Evolutionary conservation across 1,139 yeast species (phyloP), one percentile per base, ranked within the genome.

Genomic region (Torulaspora pretoriensis): DNA sequence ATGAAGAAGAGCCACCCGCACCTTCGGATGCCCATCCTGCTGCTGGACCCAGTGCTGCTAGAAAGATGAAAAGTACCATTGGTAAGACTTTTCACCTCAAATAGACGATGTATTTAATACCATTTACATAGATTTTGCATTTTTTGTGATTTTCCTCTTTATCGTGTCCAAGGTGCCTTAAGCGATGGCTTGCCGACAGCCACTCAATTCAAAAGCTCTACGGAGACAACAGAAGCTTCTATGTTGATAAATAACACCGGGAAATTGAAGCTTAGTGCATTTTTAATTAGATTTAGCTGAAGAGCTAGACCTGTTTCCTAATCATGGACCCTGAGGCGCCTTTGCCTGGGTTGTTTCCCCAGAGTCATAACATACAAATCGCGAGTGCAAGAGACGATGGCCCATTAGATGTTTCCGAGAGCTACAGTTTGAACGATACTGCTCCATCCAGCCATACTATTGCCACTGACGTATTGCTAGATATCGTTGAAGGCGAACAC

Each of bases 1-100:
- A 81, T 54, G 87, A 81, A 55, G 84, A 80, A 50, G 77, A 71
- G 35, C 48, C 44, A 7, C 50, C 50, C 3, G 44, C 46, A 2
- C 42, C 50, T 1, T 19, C 40, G 7, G 46, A 36, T 10, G 46
- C 41, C 7, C 46, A 27, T 10, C 37, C 40, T 22, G 38, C 16
- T 14, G n/a, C 45, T 4, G 41, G 38, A 19, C 30, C 37, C 12
- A 48, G 37, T 30, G 35, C 46, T n/a, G 41, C 47, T 8, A 42
- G 38, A 28, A 47, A 44, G 31, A 43, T 44, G 30, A 42, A 43
- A 27, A 43, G 29, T n/a, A 43, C 50, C 7, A 32, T 47, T 6
- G 50, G 50, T 8, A 48, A 45, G 33, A 48, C 47, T 8, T 47
- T 48, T 25, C 48, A 47, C 26, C 40, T 46, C 12, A 47, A 47